phyloP scores from a whole-genome alignment of 2,329 filamentous ascomycete genomes.

The Zymoseptoria passerinii region DNA sequence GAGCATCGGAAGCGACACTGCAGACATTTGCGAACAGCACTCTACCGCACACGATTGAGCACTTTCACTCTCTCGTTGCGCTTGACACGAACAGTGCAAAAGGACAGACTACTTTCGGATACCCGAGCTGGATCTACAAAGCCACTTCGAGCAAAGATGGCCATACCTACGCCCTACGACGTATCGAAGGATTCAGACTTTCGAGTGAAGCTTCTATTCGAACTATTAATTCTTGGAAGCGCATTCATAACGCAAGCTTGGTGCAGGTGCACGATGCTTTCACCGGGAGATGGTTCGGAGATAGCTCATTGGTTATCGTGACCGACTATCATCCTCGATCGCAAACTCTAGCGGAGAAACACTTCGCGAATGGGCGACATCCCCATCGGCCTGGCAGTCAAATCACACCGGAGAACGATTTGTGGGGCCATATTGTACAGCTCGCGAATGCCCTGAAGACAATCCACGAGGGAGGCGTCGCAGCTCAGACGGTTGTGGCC shows the following conservation, averaged over 20 bases:
- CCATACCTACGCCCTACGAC: slow-evolving; percentile 74
- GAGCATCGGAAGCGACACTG: slow-evolving; percentile 74
- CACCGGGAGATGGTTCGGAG: slow-evolving; percentile 84
- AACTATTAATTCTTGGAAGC: slow-evolving; percentile 81
- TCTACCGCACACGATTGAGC: slow-evolving; percentile 66
- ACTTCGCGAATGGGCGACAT: slow-evolving; percentile 44
- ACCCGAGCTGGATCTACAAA: slow-evolving; percentile 91
- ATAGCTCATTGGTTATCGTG: slow-evolving; percentile 89
- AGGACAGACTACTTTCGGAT: slow-evolving; percentile 72
- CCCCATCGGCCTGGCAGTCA: slow-evolving; percentile 15
- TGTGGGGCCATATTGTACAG: slow-evolving; percentile 92
- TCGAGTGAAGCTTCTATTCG: slow-evolving; percentile 85
- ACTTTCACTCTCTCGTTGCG: slow-evolving; percentile 87
- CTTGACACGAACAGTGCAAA: slow-evolving; percentile 75
- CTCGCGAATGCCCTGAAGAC: slow-evolving; percentile 79
- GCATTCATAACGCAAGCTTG: slow-evolving; percentile 69
- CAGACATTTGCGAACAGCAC: slow-evolving; percentile 70
- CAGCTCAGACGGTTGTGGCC: slow-evolving; percentile 75
- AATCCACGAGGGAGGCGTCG: slow-evolving; percentile 73
- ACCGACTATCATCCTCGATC: slow-evolving; percentile 88
- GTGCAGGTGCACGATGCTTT: slow-evolving; percentile 88
- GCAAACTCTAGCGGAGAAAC: slow-evolving; percentile 79
- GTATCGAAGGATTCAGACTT: slow-evolving; percentile 80
- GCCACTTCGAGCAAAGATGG: slow-evolving; percentile 83
- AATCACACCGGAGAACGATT: slow-evolving; percentile 52